Percentiles rank a stretch among this genome's conserved stretches.
Conservation (phyloP, 2,329 filamentous ascomycete genomes). For the Xylogone sp. region DNA sequence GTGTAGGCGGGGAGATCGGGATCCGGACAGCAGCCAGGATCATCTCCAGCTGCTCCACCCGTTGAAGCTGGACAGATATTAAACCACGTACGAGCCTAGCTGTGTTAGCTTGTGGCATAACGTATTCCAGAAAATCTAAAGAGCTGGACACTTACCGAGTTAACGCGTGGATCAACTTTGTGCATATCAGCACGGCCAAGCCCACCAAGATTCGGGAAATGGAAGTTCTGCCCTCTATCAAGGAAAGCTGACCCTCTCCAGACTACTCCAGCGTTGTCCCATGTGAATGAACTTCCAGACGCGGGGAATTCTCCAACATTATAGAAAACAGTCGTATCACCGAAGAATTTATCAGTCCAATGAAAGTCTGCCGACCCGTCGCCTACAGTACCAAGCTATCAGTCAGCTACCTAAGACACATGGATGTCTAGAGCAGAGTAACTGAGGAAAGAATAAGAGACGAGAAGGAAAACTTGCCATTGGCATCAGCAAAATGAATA, state of each 20-base stretch:
- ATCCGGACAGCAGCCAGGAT: background rate
- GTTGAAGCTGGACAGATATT: background rate
- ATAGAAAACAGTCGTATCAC: slow-evolving; percentile 28
- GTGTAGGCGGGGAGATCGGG: background rate
- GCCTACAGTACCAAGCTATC: slow-evolving; percentile 6
- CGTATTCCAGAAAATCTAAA: background rate
- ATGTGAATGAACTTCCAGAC: slow-evolving; percentile 12
- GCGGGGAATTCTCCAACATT: slow-evolving; percentile 21
- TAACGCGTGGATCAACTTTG: slow-evolving; percentile 4
- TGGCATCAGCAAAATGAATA: slow-evolving; percentile 34
- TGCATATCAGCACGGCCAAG: slow-evolving; percentile 23
- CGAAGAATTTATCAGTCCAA: slow-evolving; percentile 32
- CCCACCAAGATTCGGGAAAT: slow-evolving; percentile 25
- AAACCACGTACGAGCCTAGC: background rate
- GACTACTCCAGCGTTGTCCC: slow-evolving; percentile 9
- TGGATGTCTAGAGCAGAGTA: background rate
- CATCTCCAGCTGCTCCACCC: background rate
- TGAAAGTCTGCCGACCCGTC: slow-evolving; percentile 32
- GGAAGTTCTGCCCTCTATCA: slow-evolving; percentile 5
- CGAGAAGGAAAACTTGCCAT: slow-evolving; percentile 15
- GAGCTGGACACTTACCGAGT: background rate
- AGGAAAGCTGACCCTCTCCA: slow-evolving; percentile 10
- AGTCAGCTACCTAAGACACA: background rate
- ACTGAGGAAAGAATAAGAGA: background rate
- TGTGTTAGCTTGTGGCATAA: background rate